These are phyloP conservation scores for Neostapfia colusana DNA, from an alignment of 176 grass and related monocot species.

Conservation along the genomic window DNA sequence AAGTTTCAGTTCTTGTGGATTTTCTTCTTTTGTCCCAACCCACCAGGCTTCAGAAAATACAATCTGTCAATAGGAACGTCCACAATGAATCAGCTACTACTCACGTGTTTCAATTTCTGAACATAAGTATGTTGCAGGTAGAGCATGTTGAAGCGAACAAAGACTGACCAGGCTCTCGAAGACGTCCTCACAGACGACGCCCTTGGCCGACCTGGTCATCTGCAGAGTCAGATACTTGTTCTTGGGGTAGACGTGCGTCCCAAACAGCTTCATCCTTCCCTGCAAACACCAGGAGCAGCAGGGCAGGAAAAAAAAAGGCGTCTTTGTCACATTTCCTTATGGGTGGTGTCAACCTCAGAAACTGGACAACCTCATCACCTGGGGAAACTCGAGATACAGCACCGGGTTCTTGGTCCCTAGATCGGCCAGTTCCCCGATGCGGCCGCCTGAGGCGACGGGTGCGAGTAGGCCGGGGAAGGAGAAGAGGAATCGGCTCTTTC, in stretches of 20 bases:
- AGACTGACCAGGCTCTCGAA: constrained; percentile 85
- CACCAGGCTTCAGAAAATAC: constrained; percentile 92
- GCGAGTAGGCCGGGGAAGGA: constrained; percentile 88
- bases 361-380: constrained; percentile 34
- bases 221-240: constrained; percentile 98
- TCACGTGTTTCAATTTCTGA: neutral
- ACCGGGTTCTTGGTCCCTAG: constrained; percentile 81
- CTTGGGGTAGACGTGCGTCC: constrained; percentile 93
- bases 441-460: constrained; percentile 51
- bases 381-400: constrained; percentile 85
- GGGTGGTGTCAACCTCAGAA: neutral
- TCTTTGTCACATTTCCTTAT: neutral
- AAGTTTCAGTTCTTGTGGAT: constrained; percentile 72
- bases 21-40: constrained; percentile 79
- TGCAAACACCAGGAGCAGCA: constrained; percentile 33
- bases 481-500: constrained; percentile 86
- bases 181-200: constrained; percentile 80
- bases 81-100: neutral
- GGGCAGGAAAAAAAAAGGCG: too few relatives aligned
- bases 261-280: constrained; percentile 94
- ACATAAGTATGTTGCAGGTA: too few relatives aligned
- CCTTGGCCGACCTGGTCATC: constrained; percentile 75
- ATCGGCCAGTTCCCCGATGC: constrained; percentile 80
- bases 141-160: too few relatives aligned
- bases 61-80: constrained; percentile 57